Evolutionary conservation across 257 asterid species (phyloP).

Genomic region (Solanum medicagineum): DNA sequence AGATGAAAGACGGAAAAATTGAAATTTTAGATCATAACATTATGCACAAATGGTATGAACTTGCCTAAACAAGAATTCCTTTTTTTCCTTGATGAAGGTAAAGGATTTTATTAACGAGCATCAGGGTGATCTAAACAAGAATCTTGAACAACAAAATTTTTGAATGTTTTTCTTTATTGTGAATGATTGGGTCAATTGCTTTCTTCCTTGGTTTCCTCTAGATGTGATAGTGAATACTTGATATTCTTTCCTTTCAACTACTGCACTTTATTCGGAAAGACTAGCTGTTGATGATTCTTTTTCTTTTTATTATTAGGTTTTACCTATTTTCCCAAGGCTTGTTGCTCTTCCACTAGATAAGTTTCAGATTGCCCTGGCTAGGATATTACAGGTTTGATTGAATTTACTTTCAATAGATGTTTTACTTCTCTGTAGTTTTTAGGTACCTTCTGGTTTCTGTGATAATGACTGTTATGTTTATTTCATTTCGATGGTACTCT

Average conservation of each 20-base stretch:
- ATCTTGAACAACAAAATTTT: neutral
- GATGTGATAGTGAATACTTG: neutral
- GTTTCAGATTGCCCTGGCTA: conserved; percentile 95
- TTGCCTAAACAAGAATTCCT: neutral
- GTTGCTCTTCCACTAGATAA: conserved; percentile 81
- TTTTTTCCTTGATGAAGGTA: neutral
- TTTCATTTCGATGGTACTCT: neutral
- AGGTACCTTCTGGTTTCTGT: neutral
- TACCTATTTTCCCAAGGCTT: conserved; percentile 84
- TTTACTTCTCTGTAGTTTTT: neutral
- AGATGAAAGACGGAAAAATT: neutral
- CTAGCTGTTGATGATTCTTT: neutral
- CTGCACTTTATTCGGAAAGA: neutral
- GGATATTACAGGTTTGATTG: conserved; percentile 67
- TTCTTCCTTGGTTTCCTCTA: neutral
- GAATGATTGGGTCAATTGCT: neutral
- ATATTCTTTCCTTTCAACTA: neutral
- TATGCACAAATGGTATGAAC: neutral
- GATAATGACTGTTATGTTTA: neutral
- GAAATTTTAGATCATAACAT: neutral
- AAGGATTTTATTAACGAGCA: neutral
- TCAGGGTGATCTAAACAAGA: neutral
- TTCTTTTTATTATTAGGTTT: conserved; percentile 41
- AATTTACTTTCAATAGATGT: neutral
- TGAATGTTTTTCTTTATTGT: neutral